These are phyloP conservation scores for Ceratobasidium sp. DNA, from an alignment of 1,284 basidiomycete species.

Conservation along the genomic window DNA sequence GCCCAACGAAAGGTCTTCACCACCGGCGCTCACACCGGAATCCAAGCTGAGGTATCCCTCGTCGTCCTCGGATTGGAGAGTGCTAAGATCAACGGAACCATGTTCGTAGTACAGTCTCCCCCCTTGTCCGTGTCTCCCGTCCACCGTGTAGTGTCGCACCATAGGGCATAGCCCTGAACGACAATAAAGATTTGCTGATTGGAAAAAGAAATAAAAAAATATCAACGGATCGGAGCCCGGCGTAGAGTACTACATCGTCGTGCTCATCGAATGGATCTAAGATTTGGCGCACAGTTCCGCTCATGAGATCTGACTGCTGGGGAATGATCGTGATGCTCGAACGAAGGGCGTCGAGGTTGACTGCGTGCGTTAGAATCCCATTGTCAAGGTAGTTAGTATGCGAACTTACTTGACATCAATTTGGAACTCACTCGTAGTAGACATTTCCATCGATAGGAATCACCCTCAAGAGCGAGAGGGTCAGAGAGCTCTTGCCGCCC, in stretches of 20 bases:
- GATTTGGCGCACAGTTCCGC: conserved; percentile 56
- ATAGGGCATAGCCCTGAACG: too few species aligned
- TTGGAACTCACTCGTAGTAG: conserved; percentile 56
- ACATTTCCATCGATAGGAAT: conserved; percentile 67
- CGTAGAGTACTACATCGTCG: conserved; percentile 59
- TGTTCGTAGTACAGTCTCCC: too few species aligned
- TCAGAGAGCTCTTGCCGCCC: conserved; percentile 71
- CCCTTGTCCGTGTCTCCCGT: too few species aligned
- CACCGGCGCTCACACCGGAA: too few species aligned
- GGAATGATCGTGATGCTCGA: conserved; percentile 34
- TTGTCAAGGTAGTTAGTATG: too few species aligned
- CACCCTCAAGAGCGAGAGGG: conserved; percentile 58
- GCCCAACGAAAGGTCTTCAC: too few species aligned
- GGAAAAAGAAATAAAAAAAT: too few species aligned
- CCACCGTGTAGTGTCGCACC: too few species aligned
- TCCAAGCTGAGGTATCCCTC: too few species aligned
- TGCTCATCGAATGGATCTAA: conserved; percentile 59
- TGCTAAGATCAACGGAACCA: conserved; percentile 55
- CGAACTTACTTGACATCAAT: too few species aligned
- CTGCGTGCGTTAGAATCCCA: conserved; percentile 23
- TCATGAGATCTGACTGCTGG: conserved; percentile 48
- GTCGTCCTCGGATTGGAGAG: conserved; percentile 1
- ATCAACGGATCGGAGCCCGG: conserved; percentile 58
- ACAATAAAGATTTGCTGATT: too few species aligned
- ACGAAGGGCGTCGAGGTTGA: conserved; percentile 37